A percentile compares a stretch with the other conserved stretches of the same genome.
These are phyloP conservation scores for Globisporangium cystogenes DNA, from an alignment of 352 stramenopile genomes.

Conservation along the genomic window DNA sequence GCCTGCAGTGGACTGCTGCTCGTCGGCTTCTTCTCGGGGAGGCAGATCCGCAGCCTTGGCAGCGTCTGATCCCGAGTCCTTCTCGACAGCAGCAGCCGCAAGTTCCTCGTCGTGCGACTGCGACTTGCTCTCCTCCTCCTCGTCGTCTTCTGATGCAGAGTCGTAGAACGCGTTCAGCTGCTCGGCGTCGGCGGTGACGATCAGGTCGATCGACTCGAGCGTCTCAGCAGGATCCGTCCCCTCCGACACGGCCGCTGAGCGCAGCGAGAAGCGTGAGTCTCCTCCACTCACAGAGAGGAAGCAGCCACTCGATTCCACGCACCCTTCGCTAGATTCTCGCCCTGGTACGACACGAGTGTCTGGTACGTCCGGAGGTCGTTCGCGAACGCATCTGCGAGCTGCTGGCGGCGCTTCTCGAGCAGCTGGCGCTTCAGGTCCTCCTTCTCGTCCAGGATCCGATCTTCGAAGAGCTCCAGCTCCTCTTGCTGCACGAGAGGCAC, in stretches of 20 bases:
- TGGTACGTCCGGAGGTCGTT: constrained; percentile 82
- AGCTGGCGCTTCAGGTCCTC: constrained; percentile 51
- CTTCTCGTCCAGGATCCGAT: constrained; percentile 53
- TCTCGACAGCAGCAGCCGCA: no score
- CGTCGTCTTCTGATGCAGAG: constrained; percentile 15
- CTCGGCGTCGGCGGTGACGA: constrained; percentile 50
- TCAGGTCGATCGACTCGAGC: constrained; percentile 66
- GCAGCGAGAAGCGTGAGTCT: constrained; percentile 1
- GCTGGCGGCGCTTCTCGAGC: constrained; percentile 47
- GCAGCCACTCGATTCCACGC: no score
- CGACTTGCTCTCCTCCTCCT: constrained; percentile 11
- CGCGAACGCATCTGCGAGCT: constrained; percentile 55
- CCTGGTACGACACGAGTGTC: constrained; percentile 58
- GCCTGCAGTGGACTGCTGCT: background rate
- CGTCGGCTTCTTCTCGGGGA: constrained; percentile 1
- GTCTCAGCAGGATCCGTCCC: constrained; percentile 26
- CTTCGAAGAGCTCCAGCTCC: constrained; percentile 71
- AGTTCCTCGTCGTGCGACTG: background rate
- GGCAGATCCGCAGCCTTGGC: constrained; percentile 6
- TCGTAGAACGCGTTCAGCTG: constrained; percentile 78
- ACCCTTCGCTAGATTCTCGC: constrained; percentile 14
- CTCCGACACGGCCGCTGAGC: constrained; percentile 3
- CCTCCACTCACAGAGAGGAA: background rate
- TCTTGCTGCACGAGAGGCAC: constrained; percentile 62
- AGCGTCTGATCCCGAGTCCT: constrained; percentile 10